A percentile compares a stretch with the other conserved stretches of the same genome.
Evolutionary conservation across 2,329 filamentous ascomycete genomes (phyloP).

Genomic region (Ophiostoma fasciatum): DNA sequence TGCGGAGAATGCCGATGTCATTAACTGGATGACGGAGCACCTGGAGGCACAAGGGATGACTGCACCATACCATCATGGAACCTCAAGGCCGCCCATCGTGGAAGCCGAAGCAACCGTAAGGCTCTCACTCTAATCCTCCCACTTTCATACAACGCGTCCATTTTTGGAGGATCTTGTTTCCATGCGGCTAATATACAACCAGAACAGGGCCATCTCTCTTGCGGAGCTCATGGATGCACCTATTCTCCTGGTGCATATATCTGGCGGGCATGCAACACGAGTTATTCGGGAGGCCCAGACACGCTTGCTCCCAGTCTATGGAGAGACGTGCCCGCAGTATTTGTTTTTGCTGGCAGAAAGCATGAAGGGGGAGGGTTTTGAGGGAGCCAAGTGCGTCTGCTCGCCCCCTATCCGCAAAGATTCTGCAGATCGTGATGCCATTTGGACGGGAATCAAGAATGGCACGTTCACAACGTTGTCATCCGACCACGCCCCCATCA

Average conservation of each 20-base stretch:
- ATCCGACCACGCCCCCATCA: constrained; percentile 33
- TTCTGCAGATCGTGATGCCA: no score
- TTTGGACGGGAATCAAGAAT: no score
- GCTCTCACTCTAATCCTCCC: no score
- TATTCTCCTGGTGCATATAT: constrained; percentile 39
- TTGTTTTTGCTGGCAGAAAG: no score
- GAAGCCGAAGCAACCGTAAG: no score
- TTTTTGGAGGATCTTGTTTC: no score
- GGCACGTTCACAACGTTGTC: constrained; percentile 40
- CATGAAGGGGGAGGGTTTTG: no score
- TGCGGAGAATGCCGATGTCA: constrained; percentile 51
- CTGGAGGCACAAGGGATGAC: not conserved
- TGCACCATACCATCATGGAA: no score
- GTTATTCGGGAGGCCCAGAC: constrained; percentile 35
- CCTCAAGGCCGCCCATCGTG: no score
- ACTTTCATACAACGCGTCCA: no score
- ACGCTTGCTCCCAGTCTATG: constrained; percentile 34
- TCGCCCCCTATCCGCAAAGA: constrained; percentile 34
- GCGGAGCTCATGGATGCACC: constrained; percentile 34
- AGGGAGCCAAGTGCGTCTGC: constrained; percentile 36
- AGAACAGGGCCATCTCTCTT: constrained; percentile 34
- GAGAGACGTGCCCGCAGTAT: constrained; percentile 44
- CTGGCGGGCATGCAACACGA: constrained; percentile 28
- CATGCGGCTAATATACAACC: no score
- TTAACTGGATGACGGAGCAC: constrained; percentile 16